Conservation (phyloP, 257 asterid genomes). For the Solanum peruvianum region DNA sequence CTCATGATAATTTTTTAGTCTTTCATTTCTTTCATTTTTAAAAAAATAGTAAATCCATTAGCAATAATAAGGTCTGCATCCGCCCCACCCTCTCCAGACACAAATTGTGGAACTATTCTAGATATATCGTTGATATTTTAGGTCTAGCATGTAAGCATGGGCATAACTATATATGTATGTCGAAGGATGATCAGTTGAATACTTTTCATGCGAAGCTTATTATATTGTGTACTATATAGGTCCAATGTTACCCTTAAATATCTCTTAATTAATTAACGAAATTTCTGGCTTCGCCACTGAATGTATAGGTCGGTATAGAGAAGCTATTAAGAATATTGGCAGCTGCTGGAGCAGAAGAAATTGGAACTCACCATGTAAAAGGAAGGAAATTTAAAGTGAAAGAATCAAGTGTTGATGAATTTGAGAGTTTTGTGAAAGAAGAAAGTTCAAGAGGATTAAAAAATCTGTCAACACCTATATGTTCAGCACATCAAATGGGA, state of each 20-base stretch:
- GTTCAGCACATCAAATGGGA: slow-evolving; percentile 97
- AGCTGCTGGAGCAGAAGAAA: slow-evolving; percentile 78
- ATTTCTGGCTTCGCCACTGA: neutral
- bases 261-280: neutral
- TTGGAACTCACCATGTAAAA: slow-evolving; percentile 50
- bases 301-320: slow-evolving; percentile 32
- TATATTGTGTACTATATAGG: neutral
- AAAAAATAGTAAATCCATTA: too few relatives aligned
- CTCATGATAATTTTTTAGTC: neutral
- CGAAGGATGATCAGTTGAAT: neutral
- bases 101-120: neutral
- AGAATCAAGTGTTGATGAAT: slow-evolving; percentile 21
- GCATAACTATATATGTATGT: neutral
- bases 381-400: slow-evolving; percentile 52
- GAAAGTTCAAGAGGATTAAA: slow-evolving; percentile 45
- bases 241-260: neutral
- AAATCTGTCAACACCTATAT: slow-evolving; percentile 31
- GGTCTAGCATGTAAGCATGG: neutral
- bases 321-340: slow-evolving; percentile 52
- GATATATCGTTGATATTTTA: neutral
- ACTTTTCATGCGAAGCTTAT: neutral
- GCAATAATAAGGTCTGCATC: neutral
- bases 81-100: neutral
- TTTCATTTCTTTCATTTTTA: neutral
- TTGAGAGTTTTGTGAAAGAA: slow-evolving; percentile 48